Evolutionary conservation across 148 eudicot genomes (phyloP), one percentile per base, ranked within the genome.

Genomic region (Rhododendron molle): DNA sequence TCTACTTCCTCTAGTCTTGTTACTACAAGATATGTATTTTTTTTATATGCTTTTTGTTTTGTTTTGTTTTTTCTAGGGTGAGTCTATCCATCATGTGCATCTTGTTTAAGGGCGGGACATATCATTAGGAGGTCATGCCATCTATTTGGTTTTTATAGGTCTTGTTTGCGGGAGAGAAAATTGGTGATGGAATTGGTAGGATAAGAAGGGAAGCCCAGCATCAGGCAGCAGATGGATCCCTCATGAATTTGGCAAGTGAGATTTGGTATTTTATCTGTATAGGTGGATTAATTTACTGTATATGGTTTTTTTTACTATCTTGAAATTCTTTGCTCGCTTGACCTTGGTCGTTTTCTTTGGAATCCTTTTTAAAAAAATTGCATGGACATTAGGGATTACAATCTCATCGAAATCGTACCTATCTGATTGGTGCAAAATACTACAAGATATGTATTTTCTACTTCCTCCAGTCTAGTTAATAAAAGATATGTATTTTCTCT

Each of bases 141-240:
- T 86, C 60, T 60, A 21, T 78, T 79, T 49, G 71, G 28, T 67
- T 83, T 38, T 32, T 91, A 78, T 82, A 96, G 98, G 95, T 90
- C 34, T 90, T 81, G 89, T 96, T 94, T 90, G 90, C 92, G 3
- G 95, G 94, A 72, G 93, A 90, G 83, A 93, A 85, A 92, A 62
- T 92, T 74, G 94, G 93, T 81, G 91, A 90, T 88, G 95, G 92
- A 85, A 87, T 71, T 87, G 95, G 92, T 62, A 86, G 84, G 83
- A 93, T 94, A 52, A 91, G 93, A 88, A 92, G 90, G 86, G 94
- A 93, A 84, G 94, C 95, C 54, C 93, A 88, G 77, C 87, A 62
- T 83, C 84, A 85, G 78, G 94, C 94, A 84, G 91, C 94, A 23
- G 93, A 93, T 88, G 86, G 85, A 78, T 90, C 95, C 87, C 90